Evolutionary conservation across 2,329 filamentous ascomycete genomes (phyloP).

Genomic region (Diaporthe sp.): DNA sequence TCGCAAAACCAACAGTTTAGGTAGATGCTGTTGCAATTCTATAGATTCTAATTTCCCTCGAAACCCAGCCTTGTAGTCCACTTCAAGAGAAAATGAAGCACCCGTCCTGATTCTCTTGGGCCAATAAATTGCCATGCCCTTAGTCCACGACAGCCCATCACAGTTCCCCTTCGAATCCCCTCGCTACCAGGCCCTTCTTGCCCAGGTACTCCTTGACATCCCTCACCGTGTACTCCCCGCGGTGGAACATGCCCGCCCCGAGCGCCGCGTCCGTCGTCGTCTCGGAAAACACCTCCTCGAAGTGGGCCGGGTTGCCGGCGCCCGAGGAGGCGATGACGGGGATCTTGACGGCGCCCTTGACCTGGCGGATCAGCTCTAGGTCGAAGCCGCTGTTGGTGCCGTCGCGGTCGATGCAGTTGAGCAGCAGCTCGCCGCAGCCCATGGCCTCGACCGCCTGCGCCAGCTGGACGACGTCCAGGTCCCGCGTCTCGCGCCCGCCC

Average conservation of each 20-base stretch:
- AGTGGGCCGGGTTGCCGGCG: constrained; percentile 88
- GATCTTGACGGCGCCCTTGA: constrained; percentile 88
- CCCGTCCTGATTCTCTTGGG: not conserved
- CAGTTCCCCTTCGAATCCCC: constrained; percentile 75
- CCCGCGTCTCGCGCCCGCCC: constrained; percentile 92
- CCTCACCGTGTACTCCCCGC: constrained; percentile 92
- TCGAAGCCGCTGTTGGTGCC: constrained; percentile 96
- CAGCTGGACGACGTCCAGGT: constrained; percentile 92
- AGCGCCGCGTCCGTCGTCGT: constrained; percentile 92
- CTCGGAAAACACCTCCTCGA: constrained; percentile 87
- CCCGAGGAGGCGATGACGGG: constrained; percentile 96
- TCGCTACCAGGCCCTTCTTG: constrained; percentile 78
- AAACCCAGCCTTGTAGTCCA: not conserved
- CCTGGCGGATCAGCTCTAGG: constrained; percentile 87
- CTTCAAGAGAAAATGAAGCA: no score
- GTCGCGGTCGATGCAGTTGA: constrained; percentile 98
- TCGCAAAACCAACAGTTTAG: constrained; percentile 16
- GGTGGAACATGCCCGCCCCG: constrained; percentile 97
- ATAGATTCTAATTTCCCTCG: constrained; percentile 27
- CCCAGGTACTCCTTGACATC: constrained; percentile 89
- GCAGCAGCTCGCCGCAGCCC: constrained; percentile 91
- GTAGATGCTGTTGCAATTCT: constrained; percentile 21
- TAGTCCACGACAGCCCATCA: constrained; percentile 34
- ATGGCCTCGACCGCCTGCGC: constrained; percentile 92
- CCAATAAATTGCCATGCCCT: not conserved